Evolutionary conservation across 176 grass and related monocot genomes (phyloP), one percentile per base, ranked within the genome.

Genomic region (Neostapfia colusana): DNA sequence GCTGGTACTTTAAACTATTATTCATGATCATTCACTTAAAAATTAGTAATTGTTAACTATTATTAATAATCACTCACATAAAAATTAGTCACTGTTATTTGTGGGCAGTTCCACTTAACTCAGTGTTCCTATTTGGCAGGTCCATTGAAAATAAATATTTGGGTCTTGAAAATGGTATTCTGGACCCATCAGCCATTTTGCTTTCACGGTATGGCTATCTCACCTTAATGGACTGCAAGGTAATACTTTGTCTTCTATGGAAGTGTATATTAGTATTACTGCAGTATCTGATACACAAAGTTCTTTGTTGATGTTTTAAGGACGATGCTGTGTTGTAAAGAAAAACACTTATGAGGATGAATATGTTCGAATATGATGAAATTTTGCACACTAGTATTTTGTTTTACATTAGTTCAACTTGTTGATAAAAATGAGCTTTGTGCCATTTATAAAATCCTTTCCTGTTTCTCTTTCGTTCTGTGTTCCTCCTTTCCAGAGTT

Each of bases 171-270:
- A 98, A 94, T 88, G 95, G 95, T 50, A 94, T 98, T 88, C 84
- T 98, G 44, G 95, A 98, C 79, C 95, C 89, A 74, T 94, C 91
- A 71, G 89, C 95, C 40, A 92, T 98, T 74, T 88, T 98, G 49
- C 80, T 98, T 41, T 98, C 95, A 66, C 89, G 72, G 73, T 92
- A 75, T 84, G 85, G 91, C 34, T 84, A 90, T 86, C 91, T 98
- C 75, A 94, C 91, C 68, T 86, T 93, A 73, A 90, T 98, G 86
- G 87, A 94, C 62, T 98, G 95, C 82, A 94, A 92, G 89, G 95
- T 94, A 84, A 82, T 85, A 79, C 5, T 69, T 5, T 1, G 48
- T 42, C 69, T 46, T 59, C 23, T 81, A 36, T 44, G 45, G 68
- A 23, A 86, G 46, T 39, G 16, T 44, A 66, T 87, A 69, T 67